phyloP scores from a whole-genome alignment of 148 eudicot genomes.

The Cornus kousa region DNA sequence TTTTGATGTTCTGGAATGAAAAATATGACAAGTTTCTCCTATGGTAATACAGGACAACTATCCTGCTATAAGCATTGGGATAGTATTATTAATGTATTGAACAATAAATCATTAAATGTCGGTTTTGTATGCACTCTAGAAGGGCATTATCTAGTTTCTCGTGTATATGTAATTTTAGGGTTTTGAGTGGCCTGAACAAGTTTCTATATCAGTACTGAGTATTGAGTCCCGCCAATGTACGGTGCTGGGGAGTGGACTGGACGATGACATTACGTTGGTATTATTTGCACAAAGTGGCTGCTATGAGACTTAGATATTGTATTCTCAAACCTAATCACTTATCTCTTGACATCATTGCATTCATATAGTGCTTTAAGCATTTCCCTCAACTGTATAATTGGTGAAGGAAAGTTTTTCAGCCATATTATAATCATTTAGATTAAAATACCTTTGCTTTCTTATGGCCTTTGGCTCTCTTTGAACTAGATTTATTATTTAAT shows the following conservation, averaged over 20 bases:
- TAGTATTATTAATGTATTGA: neutral
- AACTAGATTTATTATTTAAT: neutral
- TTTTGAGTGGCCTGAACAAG: neutral
- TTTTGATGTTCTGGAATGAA: neutral
- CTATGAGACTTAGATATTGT: too few species aligned
- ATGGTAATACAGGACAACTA: neutral
- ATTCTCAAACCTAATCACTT: too few species aligned
- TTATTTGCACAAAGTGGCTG: too few species aligned
- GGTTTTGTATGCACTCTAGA: neutral
- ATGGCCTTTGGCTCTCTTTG: neutral
- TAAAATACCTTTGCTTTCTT: neutral
- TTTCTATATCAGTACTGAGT: too few species aligned
- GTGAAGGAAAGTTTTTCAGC: neutral
- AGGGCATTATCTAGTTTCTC: neutral
- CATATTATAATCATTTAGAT: neutral
- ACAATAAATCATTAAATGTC: neutral
- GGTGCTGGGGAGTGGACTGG: too few species aligned
- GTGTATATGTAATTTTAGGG: neutral
- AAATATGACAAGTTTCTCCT: neutral
- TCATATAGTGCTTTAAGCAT: neutral
- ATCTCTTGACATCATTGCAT: neutral
- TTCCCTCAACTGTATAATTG: neutral
- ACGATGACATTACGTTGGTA: too few species aligned
- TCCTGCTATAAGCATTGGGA: neutral
- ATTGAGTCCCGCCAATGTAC: too few species aligned